A percentile compares a stretch with the other conserved stretches of the same genome.
phyloP scores from a whole-genome alignment of 441 rosid genomes.

The Corymbia calophylla region DNA sequence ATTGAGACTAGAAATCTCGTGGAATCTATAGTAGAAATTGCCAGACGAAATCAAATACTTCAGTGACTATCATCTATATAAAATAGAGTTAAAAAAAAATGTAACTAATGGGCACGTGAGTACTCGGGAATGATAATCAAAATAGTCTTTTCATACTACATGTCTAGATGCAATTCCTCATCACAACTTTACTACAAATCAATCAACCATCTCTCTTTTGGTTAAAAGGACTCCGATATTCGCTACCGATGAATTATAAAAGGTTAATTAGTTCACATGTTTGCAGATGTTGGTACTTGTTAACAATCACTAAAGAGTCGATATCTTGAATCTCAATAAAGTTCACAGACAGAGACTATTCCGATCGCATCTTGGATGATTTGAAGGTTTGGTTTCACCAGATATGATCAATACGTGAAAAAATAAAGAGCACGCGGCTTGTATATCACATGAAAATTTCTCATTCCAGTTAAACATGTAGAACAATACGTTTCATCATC shows the following conservation, averaged over 20 bases:
- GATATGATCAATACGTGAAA: not conserved
- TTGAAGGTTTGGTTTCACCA: not conserved
- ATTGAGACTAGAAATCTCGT: not conserved
- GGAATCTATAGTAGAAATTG: not conserved
- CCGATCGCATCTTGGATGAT: not conserved
- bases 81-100: not conserved
- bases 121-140: not conserved
- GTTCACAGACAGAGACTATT: fast-evolving
- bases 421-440: not conserved
- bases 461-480: not conserved
- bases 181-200: not conserved
- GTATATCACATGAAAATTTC: not conserved
- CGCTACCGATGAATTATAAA: not conserved
- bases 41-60: not conserved
- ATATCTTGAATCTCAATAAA: not conserved
- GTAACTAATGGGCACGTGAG: not conserved
- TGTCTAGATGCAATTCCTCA: not conserved
- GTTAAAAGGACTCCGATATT: not conserved
- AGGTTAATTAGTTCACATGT: not conserved
- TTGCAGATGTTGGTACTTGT: not conserved
- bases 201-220: not conserved
- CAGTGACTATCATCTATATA: not conserved
- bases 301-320: not conserved
- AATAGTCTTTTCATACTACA: not conserved
- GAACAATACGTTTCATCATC: not conserved